These are phyloP conservation scores for Apophysomyces sp. DNA, from an alignment of 371 early-diverging fungal genomes.

Conservation along the genomic window DNA sequence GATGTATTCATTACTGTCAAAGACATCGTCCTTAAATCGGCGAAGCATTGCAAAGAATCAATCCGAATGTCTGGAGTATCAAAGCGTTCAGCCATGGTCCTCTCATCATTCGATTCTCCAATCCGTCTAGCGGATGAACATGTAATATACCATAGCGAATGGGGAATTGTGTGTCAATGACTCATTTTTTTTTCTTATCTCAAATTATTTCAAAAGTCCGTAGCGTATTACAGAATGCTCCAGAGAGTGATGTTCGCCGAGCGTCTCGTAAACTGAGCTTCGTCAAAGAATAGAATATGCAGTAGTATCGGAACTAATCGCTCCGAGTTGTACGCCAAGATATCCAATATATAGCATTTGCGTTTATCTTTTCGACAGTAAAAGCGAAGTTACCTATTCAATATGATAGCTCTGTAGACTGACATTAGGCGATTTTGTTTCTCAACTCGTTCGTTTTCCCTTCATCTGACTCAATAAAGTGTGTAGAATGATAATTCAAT, in stretches of 20 bases:
- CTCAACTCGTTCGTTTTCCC: too few species aligned
- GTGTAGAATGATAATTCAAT: too few species aligned
- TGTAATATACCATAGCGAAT: background rate
- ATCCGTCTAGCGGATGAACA: background rate
- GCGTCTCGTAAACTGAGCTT: background rate
- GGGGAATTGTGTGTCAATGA: background rate
- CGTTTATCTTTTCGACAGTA: too few species aligned
- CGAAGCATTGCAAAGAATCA: background rate
- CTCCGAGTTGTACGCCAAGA: too few species aligned
- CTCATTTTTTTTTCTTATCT: too few species aligned
- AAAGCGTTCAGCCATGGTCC: background rate
- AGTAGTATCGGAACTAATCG: too few species aligned
- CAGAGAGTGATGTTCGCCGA: background rate
- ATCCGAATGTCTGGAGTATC: background rate
- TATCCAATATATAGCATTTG: too few species aligned
- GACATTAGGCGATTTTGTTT: too few species aligned
- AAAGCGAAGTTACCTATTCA: too few species aligned
- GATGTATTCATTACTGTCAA: background rate
- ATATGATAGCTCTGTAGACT: too few species aligned
- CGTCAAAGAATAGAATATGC: background rate
- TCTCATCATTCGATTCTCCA: background rate
- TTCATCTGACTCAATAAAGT: too few species aligned
- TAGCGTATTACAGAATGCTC: background rate
- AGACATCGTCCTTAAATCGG: background rate
- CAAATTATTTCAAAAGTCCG: background rate